phyloP scores from a whole-genome alignment of 2,329 filamentous ascomycete genomes.

The Colletotrichum caudatum region DNA sequence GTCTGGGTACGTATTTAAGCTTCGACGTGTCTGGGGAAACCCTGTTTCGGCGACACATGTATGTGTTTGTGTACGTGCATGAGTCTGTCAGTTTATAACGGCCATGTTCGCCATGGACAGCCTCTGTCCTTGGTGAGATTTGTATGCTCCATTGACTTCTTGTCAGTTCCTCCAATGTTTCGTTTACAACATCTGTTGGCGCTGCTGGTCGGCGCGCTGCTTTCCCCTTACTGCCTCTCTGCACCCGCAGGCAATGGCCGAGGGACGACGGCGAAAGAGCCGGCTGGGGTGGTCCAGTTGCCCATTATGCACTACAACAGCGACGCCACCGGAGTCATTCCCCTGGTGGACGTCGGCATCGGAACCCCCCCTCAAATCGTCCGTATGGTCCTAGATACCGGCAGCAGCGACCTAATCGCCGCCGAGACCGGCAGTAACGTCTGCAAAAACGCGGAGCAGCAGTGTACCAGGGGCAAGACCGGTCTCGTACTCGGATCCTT shows the following conservation, averaged over 20 bases:
- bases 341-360: slow-evolving; percentile 53
- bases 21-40: not conserved
- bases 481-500: not conserved
- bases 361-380: slow-evolving; percentile 62
- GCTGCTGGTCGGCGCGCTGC: not conserved
- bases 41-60: not conserved
- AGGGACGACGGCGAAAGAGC: not conserved
- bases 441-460: not conserved
- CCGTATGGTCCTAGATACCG: slow-evolving; percentile 65
- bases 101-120: not conserved
- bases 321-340: not conserved
- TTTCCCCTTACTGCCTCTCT: not conserved
- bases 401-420: slow-evolving; percentile 63
- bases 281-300: not conserved
- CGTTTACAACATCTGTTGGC: not conserved
- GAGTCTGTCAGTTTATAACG: not conserved
- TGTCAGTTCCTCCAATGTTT: not conserved
- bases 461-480: not conserved
- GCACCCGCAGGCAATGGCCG: not conserved
- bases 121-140: not conserved
- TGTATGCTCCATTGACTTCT: too few relatives aligned
- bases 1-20: not conserved
- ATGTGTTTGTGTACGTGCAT: not conserved
- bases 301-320: slow-evolving; percentile 6
- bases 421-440: slow-evolving; percentile 7